Conservation (phyloP, 176 grass and related monocot species). For the Pontederia paniculata region DNA sequence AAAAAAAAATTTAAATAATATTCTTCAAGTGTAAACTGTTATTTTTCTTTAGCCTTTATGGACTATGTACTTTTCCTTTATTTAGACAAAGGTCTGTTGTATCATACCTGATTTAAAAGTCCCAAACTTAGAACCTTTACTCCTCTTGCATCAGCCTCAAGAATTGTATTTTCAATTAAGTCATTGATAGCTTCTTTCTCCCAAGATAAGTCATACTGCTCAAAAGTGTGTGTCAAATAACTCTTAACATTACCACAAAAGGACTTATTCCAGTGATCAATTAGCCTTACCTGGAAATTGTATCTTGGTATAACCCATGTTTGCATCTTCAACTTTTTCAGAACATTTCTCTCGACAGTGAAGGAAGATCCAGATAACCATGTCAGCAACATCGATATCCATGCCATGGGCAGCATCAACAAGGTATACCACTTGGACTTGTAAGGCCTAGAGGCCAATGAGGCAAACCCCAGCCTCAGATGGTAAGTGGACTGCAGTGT, state of each 20-base stretch:
- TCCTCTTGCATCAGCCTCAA: conserved; percentile 55
- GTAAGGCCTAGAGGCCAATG: conserved; percentile 62
- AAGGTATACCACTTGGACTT: conserved; percentile 42
- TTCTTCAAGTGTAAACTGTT: too few relatives aligned
- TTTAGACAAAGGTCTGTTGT: background rate
- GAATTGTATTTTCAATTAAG: conserved; percentile 68
- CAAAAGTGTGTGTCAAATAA: conserved; percentile 15
- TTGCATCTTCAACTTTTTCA: conserved; percentile 69
- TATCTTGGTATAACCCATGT: conserved; percentile 90
- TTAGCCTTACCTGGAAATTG: conserved; percentile 57
- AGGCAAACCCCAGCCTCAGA: conserved; percentile 59
- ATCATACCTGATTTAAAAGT: conserved; percentile 62
- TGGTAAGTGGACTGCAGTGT: conserved; percentile 61
- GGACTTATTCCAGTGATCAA: background rate
- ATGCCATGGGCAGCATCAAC: conserved; percentile 44
- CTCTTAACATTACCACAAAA: background rate
- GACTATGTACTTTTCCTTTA: too few relatives aligned
- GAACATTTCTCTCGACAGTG: conserved; percentile 50
- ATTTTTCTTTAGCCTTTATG: too few relatives aligned
- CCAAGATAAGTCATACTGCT: conserved; percentile 49
- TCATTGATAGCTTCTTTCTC: conserved; percentile 64
- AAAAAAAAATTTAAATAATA: too few relatives aligned
- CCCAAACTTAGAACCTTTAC: conserved; percentile 73
- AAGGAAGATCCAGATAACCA: conserved; percentile 50
- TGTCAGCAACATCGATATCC: conserved; percentile 50